A percentile compares a stretch with the other conserved stretches of the same genome.
phyloP scores from a whole-genome alignment of 148 eudicot genomes.

The Chenopodium album region DNA sequence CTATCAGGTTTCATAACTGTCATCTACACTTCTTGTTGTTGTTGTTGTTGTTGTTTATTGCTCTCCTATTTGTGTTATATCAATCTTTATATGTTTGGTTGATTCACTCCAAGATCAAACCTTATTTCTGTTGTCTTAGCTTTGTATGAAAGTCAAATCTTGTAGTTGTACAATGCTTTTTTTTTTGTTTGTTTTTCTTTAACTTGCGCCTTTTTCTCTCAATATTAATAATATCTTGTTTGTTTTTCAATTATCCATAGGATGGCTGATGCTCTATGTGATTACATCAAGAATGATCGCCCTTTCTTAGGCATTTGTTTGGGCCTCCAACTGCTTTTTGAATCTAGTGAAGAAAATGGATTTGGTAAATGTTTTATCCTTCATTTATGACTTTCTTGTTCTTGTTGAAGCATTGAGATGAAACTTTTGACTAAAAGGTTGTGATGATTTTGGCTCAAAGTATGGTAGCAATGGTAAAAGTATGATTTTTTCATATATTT shows the following conservation, averaged over 20 bases:
- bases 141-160: not conserved
- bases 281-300: slow-evolving; percentile 86
- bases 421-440: too few relatives aligned
- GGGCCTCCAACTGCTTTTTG: slow-evolving; percentile 94
- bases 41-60: not conserved
- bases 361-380: slow-evolving; percentile 42
- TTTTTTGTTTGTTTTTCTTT: too few relatives aligned
- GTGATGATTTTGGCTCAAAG: too few relatives aligned
- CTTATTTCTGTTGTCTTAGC: not conserved
- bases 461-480: too few relatives aligned
- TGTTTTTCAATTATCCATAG: slow-evolving; percentile 35
- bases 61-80: not conserved
- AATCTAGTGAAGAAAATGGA: slow-evolving; percentile 92
- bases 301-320: slow-evolving; percentile 98
- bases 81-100: not conserved
- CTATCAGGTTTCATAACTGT: not conserved
- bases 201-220: too few relatives aligned
- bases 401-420: too few relatives aligned
- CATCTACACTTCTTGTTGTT: not conserved
- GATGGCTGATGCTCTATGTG: slow-evolving; percentile 82
- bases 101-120: not conserved
- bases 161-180: not conserved
- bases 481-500: too few relatives aligned
- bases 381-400: not conserved
- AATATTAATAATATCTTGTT: not conserved